Evolutionary conservation across 176 grass and related monocot species (phyloP), one percentile per base, ranked within the genome.

Genomic region (Coix lacrymajobi): DNA sequence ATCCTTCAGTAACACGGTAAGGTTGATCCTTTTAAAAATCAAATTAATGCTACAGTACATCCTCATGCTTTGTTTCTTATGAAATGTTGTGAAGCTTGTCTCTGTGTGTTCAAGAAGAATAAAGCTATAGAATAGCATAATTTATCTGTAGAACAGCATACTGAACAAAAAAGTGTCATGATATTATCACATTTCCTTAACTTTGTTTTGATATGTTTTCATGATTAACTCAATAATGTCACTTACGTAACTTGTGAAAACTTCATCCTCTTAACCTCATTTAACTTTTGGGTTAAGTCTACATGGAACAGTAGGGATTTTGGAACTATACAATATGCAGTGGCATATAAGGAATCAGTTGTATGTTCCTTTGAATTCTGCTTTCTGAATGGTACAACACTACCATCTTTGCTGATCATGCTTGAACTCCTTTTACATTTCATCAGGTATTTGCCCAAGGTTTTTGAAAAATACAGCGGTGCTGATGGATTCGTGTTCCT

Each of bases 401-500:
- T 56, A 39, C 22, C 57, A 74, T 82, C 51, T 87, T 30, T 71
- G 11, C 81, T 83, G 69, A 85, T 60, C 29, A 75, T 84, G 20
- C 34, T 32, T 22, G 45, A 58, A 85, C 52, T 58, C 32, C 44
- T 58, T 45, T 69, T 5, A 49, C 34, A 38, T 60, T 58, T 86
- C 14, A 68, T 49, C 60, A 99, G 97, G 93, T 92, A 90, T 81
- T 79, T 99, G 65, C 97, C 97, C 13, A 99, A 99, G 91, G 83
- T 99, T 68, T 99, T 99, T 69, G 87, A 62, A 66, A 88, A 81
- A 79, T 99, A 91, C 5, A 56, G 85, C 76, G 91, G 93, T 72
- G 97, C 93, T 79, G 97, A 99, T 81, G 97, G 97, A 79, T 99
- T 99, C 82, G 24, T 99, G 43, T 99, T 94, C 89, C 85, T 99